Evolutionary conservation across 441 rosid genomes (phyloP).

Genomic region (Populus hybrid): DNA sequence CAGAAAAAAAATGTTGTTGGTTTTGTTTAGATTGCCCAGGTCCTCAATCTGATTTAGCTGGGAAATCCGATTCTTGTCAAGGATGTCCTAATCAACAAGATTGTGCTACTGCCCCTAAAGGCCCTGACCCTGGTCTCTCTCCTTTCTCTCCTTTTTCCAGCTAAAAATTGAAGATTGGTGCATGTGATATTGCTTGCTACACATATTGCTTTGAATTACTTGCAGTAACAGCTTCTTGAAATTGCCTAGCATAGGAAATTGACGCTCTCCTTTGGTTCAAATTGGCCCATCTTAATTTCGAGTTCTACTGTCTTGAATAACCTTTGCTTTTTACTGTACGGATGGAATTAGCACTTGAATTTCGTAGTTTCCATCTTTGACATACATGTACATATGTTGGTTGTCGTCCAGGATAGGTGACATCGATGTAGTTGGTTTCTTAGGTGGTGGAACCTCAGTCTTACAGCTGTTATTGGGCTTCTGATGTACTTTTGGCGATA

Average conservation of each 20-base stretch:
- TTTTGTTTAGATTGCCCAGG: conserved; percentile 71
- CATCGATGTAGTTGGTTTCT: neutral
- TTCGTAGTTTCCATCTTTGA: neutral
- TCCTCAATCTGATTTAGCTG: conserved; percentile 65
- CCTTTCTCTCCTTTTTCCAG: neutral
- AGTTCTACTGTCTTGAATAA: neutral
- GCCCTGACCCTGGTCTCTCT: conserved; percentile 87
- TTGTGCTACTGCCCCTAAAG: conserved; percentile 95
- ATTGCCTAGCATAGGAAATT: neutral
- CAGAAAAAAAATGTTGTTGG: neutral
- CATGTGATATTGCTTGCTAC: neutral
- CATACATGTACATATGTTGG: neutral
- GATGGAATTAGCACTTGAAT: neutral
- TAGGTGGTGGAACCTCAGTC: neutral
- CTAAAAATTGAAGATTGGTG: neutral
- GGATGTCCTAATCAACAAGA: conserved; percentile 92
- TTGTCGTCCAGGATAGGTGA: neutral
- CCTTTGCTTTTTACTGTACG: neutral
- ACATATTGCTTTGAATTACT: neutral
- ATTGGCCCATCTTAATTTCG: neutral
- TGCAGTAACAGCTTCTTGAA: neutral
- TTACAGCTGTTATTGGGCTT: neutral
- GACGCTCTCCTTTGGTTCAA: neutral
- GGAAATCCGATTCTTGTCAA: conserved; percentile 69
- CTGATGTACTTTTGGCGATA: neutral